A percentile compares a stretch with the other conserved stretches of the same genome.
These are phyloP conservation scores for Oxyria digyna DNA, from an alignment of 148 eudicot genomes.

Conservation along the genomic window DNA sequence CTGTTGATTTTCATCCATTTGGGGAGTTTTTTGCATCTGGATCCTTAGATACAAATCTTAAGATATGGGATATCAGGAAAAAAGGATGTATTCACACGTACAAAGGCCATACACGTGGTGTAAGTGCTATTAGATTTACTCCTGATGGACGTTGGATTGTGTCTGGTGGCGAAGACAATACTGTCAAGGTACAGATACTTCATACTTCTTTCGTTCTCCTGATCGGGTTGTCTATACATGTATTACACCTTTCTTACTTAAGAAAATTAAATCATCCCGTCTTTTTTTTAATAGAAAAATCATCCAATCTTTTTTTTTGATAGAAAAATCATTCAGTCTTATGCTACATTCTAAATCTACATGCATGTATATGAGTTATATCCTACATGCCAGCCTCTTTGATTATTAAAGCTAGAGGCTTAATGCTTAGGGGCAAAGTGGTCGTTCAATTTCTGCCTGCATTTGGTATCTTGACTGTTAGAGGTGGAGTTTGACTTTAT, in stretches of 20 bases:
- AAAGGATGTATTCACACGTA: slow-evolving; percentile 96
- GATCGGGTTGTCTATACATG: background rate
- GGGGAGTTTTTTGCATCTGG: slow-evolving; percentile 99
- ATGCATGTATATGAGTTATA: background rate
- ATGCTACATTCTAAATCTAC: background rate
- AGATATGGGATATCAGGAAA: slow-evolving; percentile 96
- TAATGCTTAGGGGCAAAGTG: background rate
- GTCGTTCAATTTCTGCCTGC: background rate
- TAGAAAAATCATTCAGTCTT: background rate
- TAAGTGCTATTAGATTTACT: slow-evolving; percentile 84
- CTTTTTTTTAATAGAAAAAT: too few species aligned
- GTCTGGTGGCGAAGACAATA: slow-evolving; percentile 97
- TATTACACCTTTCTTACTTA: background rate
- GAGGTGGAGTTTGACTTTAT: background rate
- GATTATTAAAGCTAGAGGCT: background rate
- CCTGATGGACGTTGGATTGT: slow-evolving; percentile 99
- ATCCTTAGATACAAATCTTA: slow-evolving; percentile 87
- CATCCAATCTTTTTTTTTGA: too few species aligned
- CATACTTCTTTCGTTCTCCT: background rate
- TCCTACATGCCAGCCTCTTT: background rate
- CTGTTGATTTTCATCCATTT: slow-evolving; percentile 97
- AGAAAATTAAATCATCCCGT: background rate
- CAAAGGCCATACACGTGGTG: slow-evolving; percentile 98
- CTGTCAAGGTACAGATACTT: slow-evolving; percentile 59
- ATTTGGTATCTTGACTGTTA: background rate